A percentile compares a stretch with the other conserved stretches of the same genome.
Evolutionary conservation across 2,329 filamentous ascomycete species (phyloP).

Genomic region (Colletotrichum sp.): DNA sequence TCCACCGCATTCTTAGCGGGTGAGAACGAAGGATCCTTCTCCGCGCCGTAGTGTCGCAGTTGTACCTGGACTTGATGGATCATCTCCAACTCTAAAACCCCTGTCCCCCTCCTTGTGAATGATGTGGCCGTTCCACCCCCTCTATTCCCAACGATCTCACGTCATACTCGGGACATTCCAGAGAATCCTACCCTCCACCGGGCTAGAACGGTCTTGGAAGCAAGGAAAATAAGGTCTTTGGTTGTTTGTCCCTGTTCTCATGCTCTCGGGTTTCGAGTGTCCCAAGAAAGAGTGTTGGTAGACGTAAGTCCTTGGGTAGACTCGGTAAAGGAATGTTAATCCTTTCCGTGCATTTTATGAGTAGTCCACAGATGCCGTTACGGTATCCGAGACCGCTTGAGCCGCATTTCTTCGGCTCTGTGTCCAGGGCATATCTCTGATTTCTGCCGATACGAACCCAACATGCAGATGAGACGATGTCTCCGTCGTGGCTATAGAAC

Average conservation of each 20-base stretch:
- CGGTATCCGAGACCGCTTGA: not conserved
- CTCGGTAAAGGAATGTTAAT: not conserved
- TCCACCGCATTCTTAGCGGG: not conserved
- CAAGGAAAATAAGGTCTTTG: not conserved
- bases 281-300: not conserved
- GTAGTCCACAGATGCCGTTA: not conserved
- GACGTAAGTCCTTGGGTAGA: not conserved
- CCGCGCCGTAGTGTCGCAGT: not conserved
- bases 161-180: slow-evolving; percentile 16
- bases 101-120: not conserved
- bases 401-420: not conserved
- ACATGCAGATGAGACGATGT: not conserved
- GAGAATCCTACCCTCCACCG: not conserved
- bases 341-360: not conserved
- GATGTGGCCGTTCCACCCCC: not conserved
- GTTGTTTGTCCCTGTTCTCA: not conserved
- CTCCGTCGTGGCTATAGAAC: not conserved
- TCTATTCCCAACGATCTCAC: not conserved
- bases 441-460: not conserved
- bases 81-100: not conserved
- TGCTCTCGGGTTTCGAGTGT: not conserved
- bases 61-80: not conserved
- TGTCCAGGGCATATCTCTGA: not conserved
- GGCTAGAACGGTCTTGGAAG: not conserved
- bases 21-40: not conserved